phyloP scores from a whole-genome alignment of 139 green algal species.

The Chlorella sp. region DNA sequence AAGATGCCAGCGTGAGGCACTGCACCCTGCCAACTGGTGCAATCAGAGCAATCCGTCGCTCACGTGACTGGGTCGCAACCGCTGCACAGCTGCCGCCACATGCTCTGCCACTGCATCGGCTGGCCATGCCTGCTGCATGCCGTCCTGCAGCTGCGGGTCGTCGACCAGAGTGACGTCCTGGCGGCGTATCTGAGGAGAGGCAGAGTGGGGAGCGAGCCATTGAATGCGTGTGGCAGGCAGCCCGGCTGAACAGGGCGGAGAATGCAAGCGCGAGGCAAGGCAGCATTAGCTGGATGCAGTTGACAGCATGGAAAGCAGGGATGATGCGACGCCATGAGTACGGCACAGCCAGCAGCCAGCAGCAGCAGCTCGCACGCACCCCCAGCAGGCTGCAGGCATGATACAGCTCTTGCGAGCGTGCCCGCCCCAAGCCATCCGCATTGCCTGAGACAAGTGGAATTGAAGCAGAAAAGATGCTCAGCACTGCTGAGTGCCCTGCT shows the following conservation, averaged over 20 bases:
- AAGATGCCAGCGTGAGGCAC: not conserved
- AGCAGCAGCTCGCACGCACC: not conserved
- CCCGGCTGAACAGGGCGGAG: no score
- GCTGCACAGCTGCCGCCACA: constrained; percentile 22
- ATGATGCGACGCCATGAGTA: no score
- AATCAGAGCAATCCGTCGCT: no score
- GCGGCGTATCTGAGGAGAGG: constrained; percentile 33
- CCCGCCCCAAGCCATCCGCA: constrained; percentile 35
- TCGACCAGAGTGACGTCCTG: constrained; percentile 38
- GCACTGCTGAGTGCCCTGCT: no score
- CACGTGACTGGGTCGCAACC: not conserved
- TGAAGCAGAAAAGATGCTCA: no score
- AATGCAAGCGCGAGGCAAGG: no score
- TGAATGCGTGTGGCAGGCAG: no score
- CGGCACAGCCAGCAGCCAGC: no score
- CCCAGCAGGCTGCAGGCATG: constrained; percentile 35
- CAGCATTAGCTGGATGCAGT: no score
- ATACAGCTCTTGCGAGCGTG: constrained; percentile 32
- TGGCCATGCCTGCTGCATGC: constrained; percentile 38
- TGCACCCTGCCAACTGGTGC: no score
- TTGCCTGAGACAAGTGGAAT: constrained; percentile 34
- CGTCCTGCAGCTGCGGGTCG: constrained; percentile 50
- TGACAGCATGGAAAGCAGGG: no score
- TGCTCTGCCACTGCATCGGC: constrained; percentile 25
- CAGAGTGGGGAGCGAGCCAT: no score